Evolutionary conservation across 1,139 yeast species (phyloP).

Genomic region (Magnusiomyces tetraspermus): DNA sequence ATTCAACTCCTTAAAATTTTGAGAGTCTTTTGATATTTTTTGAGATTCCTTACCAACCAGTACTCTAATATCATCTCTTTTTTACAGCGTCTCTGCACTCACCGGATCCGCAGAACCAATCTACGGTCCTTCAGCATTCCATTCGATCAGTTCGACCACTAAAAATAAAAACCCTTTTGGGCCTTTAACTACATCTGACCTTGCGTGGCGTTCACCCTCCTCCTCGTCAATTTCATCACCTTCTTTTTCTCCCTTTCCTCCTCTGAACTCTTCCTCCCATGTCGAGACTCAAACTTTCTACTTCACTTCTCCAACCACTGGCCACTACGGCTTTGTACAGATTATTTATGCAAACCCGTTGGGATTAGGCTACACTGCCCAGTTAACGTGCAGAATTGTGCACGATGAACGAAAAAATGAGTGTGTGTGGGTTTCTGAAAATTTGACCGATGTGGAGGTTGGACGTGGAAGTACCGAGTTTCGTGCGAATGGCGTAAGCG

Average conservation of each 20-base stretch:
- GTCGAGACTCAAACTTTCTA: conserved; percentile 95
- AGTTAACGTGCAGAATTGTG: conserved; percentile 78
- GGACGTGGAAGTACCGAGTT: conserved; percentile 80
- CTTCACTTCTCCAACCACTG: conserved; percentile 54
- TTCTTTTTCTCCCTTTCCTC: too few species aligned
- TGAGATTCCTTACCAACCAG: neutral
- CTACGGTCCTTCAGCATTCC: too few species aligned
- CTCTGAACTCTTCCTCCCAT: too few species aligned
- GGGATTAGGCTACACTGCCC: conserved; percentile 86
- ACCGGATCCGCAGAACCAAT: too few species aligned
- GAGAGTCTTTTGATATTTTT: neutral
- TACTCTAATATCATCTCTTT: too few species aligned
- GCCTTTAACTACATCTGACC: too few species aligned
- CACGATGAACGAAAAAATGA: conserved; percentile 44
- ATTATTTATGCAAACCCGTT: conserved; percentile 86
- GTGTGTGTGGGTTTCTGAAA: conserved; percentile 78
- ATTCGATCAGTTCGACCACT: too few species aligned
- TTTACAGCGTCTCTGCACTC: too few species aligned
- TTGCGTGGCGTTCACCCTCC: too few species aligned
- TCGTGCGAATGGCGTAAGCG: conserved; percentile 56
- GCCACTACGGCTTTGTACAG: conserved; percentile 81
- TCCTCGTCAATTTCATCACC: too few species aligned
- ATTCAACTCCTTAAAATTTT: neutral
- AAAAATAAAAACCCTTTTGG: too few species aligned
- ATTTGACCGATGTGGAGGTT: conserved; percentile 65